These are phyloP conservation scores for Saccharomyces hybrid DNA, from an alignment of 1,139 yeast genomes.

Conservation along the genomic window DNA sequence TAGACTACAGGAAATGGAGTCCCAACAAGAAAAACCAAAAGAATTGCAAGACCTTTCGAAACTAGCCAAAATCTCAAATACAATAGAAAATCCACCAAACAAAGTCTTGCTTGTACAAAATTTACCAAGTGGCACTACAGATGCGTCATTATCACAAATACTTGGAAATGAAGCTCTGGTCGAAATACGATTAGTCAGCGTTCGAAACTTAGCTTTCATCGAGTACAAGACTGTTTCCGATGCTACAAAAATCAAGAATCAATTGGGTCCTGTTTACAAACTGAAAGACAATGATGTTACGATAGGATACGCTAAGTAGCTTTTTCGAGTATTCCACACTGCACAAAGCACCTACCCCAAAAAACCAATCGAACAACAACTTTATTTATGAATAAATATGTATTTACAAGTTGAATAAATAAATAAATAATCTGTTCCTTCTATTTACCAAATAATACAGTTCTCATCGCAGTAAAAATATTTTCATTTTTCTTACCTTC, in stretches of 20 bases:
- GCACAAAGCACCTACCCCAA: background rate
- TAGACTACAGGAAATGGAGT: background rate
- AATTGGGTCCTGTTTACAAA: constrained; percentile 31
- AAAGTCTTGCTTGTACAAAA: constrained; percentile 62
- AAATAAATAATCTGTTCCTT: background rate
- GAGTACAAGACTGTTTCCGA: constrained; percentile 57
- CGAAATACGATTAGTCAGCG: constrained; percentile 58
- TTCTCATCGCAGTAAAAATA: constrained; percentile 54
- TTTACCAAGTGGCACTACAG: constrained; percentile 42
- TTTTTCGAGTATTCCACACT: background rate
- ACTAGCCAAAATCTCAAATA: constrained; percentile 26
- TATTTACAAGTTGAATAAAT: constrained; percentile 4
- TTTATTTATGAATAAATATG: background rate
- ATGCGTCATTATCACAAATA: constrained; percentile 34
- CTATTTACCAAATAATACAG: constrained; percentile 61
- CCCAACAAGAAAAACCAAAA: constrained; percentile 17
- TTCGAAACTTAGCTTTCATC: constrained; percentile 67
- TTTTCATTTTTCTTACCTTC: constrained; percentile 68
- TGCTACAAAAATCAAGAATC: constrained; percentile 41
- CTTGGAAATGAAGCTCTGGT: constrained; percentile 47
- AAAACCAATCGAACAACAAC: background rate
- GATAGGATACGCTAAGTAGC: constrained; percentile 3
- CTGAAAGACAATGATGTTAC: background rate
- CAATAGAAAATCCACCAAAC: constrained; percentile 48
- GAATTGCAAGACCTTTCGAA: constrained; percentile 29